Base-by-base conservation (phyloP, 129 eudicot genomes). In the Pulicaria dysenterica region DNA sequence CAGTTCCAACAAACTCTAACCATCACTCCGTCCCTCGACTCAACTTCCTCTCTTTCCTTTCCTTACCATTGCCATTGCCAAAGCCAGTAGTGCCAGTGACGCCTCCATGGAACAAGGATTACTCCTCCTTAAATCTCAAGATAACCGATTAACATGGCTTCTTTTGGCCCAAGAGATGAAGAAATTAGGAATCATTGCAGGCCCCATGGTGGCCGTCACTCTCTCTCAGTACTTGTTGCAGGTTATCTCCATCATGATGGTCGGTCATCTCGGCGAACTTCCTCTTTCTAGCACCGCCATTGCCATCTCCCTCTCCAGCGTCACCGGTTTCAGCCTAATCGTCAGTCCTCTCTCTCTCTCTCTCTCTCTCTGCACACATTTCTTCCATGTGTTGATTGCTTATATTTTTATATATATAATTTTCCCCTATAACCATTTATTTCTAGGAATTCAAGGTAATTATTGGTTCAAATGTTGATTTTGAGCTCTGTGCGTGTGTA, bases 261-360 rank as follows among this genome's bases (percentile, higher is more conserved):
- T 91, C 13, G 96, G 97, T 37, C 97, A 91, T 67, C 91, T 91
- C 45, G 90, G 87, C 10, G 90, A 91, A 58, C 97, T 91, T 56
- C 67, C 84, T 42, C 92, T 91, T 50, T 84, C 97, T 34, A 84
- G 95, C 79, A 68, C 97, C 62, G 83, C 97, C 72, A 72, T 91
- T 15, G 92, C 97, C 73, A 36, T 88, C 63, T 91, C 97, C 19
- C 78, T 91, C 48, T 65, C 90, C 7, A 73, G 81, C 42, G 96
- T 91, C 81, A 88, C 96, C 65, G 96, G 97, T 70, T 86, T 91
- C 75, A 91, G 90, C 67, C 51, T 91, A 16, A 78, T 86, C 16
- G 97, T 91, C 57, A 62, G 86, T 83, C 50, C 15, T 46, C 45
- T 70, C 48, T 39, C 48, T 70, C 31, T 64, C 36, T 9, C 13